Base-by-base conservation (phyloP, 805 yeast species). In the Monosporozyma yasuniensis region DNA sequence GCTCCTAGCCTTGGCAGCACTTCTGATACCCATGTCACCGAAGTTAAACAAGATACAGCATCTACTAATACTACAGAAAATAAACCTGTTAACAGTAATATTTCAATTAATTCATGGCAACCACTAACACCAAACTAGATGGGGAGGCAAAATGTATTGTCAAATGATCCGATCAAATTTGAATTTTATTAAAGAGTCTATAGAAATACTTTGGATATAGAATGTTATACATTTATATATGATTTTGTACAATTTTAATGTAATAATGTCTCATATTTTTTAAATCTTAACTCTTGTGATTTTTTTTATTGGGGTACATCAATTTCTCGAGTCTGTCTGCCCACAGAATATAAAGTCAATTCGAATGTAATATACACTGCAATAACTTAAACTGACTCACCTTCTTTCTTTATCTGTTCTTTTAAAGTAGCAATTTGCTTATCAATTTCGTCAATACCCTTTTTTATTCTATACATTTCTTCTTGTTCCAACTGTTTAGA, bases 401-500 rank as follows among this genome's bases (percentile, higher is more conserved):
- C 44, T 60, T 59, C 57, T 42, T 61, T 62, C 3, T 56, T 49
- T 16, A 77, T 64, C 48, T 69, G 64, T 43, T 66, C 69, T 53
- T 71, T 71, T 19, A 71, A 58, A 48, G 65, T 68, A 23, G 72
- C 71, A 14, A 77, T 72, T 56, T 78, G 76, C 35, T 66, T 60
- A 43, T 74, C 71, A 1, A 80, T 73, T 27, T 66, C 65, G 14
- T 68, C 70, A 4, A 73, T 59, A 0, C 76, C 83, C 10, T 66
- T 67, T 7, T 76, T 69, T 16, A 82, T 66, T 50, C 86, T 67
- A 49, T 76, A 81, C 35, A 81, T 57, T 61, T 84, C 91, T 54
- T 84, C 87, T 38, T 69, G 68, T 60, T 85, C 93, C 8, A 82
- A 68, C 56, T 80, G 78, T 49, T 69, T 73, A 8, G 74, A 68